Base-by-base conservation (phyloP, 2,329 filamentous ascomycete genomes). In the Capronia epimyces region DNA sequence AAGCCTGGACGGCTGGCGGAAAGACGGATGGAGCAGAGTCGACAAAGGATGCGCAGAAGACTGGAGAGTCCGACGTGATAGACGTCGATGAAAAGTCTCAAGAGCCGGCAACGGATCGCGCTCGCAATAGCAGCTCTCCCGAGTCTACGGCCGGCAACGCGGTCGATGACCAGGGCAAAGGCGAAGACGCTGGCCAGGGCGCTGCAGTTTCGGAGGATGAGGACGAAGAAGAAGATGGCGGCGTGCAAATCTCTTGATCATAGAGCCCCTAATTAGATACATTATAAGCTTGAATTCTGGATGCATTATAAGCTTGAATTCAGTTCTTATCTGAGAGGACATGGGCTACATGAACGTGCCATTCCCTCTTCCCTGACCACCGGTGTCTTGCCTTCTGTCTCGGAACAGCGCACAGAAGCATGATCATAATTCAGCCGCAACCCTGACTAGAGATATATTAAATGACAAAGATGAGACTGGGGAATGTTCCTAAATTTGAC, bases 111-210 rank as follows among this genome's bases (percentile, higher is more conserved):
- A 20, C n/a, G 9, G 6, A 3, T 7, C 27, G 25, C n/a, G 36
- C 27, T 20, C 47, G 56, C 18, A 57, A 59, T 31, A 57, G 51
- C 25, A 59, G 54, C 27, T 55, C 54, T 5, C 54, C 52, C 21
- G 57, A 59, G 24, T 37, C 43, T 9, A 22, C 31, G 7, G 18
- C 18, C 15, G 50, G 18, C 9, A 50, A 20, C n/a, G 39, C 46
- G 36, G 27, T 36, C 4, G 31, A 21, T 16, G 43, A 46, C 10
- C 42, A 20, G 18, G 41, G 13, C 16, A 42, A 36, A 9, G 51
- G 25, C 6, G 47, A 20, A 13, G 24, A 27, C 5, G 34, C 6
- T 5, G 2, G 5, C 4, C 15, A n/a, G 6, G 18, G 20, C 6
- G 1, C 3, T 20, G 34, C 7, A 15, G 16, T 37, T 1, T 45